Evolutionary conservation across 2,329 filamentous ascomycete genomes (phyloP).

Genomic region (Fusarium sp.): DNA sequence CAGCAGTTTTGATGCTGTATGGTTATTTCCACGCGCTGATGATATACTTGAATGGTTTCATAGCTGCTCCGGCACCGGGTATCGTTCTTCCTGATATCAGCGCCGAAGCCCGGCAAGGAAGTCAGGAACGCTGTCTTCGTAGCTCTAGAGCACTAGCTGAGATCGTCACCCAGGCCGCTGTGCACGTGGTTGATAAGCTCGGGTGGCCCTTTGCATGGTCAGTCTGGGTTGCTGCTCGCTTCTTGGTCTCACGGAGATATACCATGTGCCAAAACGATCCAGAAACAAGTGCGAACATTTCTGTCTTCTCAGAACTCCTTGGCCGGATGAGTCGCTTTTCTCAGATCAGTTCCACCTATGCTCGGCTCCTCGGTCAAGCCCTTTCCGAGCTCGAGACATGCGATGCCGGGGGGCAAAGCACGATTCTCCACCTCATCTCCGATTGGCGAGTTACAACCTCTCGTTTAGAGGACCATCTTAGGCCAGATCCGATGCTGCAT

Average conservation of each 20-base stretch:
- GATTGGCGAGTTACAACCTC: neutral
- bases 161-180: neutral
- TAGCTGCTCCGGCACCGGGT: neutral
- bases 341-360: neutral
- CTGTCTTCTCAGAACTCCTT: neutral
- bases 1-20: neutral
- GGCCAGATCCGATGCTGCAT: neutral
- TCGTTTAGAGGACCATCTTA: neutral
- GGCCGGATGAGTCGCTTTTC: neutral
- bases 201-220: slow-evolving; percentile 8
- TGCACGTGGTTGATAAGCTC: neutral
- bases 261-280: accelerated
- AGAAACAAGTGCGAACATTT: accelerated
- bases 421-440: neutral
- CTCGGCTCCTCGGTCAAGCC: neutral
- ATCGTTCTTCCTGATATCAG: accelerated
- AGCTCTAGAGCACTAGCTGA: neutral
- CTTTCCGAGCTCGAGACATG: neutral
- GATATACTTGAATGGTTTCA: neutral
- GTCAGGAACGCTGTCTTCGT: neutral
- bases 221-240: neutral
- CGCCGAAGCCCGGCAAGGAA: neutral
- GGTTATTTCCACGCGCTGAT: neutral
- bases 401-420: accelerated
- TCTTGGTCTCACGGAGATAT: neutral